A percentile compares a stretch with the other conserved stretches of the same genome.
These are phyloP conservation scores for Pseudoscleropodium purum DNA, from an alignment of 225 moss, liverwort and hornwort species.

Conservation along the genomic window DNA sequence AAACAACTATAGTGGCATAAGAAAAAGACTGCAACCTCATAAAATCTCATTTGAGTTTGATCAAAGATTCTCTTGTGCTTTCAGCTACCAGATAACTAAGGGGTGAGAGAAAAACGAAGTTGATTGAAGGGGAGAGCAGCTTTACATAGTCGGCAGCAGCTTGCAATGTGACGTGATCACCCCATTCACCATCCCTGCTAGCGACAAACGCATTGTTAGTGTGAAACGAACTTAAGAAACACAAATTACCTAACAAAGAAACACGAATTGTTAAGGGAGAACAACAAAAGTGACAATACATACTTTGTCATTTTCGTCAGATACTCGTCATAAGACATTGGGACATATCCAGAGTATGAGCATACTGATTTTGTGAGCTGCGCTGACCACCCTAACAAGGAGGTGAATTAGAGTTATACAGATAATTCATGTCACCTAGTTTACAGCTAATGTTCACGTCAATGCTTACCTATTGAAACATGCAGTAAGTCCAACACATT, in stretches of 20 bases:
- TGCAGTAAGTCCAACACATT: neutral
- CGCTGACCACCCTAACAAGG: conserved; percentile 2
- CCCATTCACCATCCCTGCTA: conserved; percentile 85
- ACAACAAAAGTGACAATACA: neutral
- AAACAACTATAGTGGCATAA: neutral
- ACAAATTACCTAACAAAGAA: neutral
- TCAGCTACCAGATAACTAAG: neutral
- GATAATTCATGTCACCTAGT: neutral
- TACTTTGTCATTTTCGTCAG: conserved; percentile 62
- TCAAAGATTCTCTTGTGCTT: neutral
- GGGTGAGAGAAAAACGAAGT: neutral
- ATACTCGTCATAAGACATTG: conserved; percentile 60
- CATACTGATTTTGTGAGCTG: conserved; percentile 31
- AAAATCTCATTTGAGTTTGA: neutral
- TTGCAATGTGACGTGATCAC: conserved; percentile 78
- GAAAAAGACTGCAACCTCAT: neutral
- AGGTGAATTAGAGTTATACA: neutral
- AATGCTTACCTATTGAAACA: neutral
- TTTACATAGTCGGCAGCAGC: conserved; percentile 64
- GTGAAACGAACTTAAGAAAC: neutral
- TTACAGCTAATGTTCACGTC: neutral
- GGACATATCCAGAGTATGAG: conserved; percentile 19
- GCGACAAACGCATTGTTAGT: neutral
- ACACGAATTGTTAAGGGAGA: neutral
- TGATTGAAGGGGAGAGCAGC: neutral